Evolutionary conservation across 2,329 filamentous ascomycete species (phyloP), one percentile per base, ranked within the genome.

Genomic region (Thermoascus crustaceus): DNA sequence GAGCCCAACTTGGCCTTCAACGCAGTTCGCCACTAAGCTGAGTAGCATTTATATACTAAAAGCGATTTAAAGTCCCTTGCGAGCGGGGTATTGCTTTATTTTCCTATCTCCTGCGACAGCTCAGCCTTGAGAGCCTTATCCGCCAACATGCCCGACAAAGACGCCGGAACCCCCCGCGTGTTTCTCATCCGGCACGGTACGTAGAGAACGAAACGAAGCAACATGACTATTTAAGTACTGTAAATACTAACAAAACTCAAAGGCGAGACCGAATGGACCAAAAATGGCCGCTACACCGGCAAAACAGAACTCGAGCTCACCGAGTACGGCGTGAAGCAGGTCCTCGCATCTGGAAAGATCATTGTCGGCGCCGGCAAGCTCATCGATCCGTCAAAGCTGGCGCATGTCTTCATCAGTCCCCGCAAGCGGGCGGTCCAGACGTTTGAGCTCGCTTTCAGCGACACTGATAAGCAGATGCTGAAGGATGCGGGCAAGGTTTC

Each of bases 341-440:
- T 75, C 38, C 49, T 45, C 7, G 55, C 54, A 7, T 68, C 69
- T 4, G 64, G 61, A 13, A 50, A 53, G 31, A 57, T 60, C 9
- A 61, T 75, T 8, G 69, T 76, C 20, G 73, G 73, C 1, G 11
- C 53, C 1, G 65, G 63, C 17, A 71, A 67, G 45, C 53, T 76
- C 22, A 64, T 77, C 40, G 69, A 76, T 47, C 69, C 72, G 0
- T 37, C 52, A 11, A 64, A 61, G 22, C 43, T 76, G 7, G 61
- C 60, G 4, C 64, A 62, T 30, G 57, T 75, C 23, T 73, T 63
- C 30, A 58, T 71, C 32, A 73, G 68, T 42, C 73, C 73, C 1
- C 58, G 71, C 13, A 58, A 54, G 38, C 58, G 73, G 14, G 71
- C 73, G 0, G 53, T 50, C 32, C 57, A 59, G 45, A 76, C 73